These are phyloP conservation scores for Clavariopsis aquatica DNA, from an alignment of 495 filamentous ascomycete genomes.

Conservation along the genomic window DNA sequence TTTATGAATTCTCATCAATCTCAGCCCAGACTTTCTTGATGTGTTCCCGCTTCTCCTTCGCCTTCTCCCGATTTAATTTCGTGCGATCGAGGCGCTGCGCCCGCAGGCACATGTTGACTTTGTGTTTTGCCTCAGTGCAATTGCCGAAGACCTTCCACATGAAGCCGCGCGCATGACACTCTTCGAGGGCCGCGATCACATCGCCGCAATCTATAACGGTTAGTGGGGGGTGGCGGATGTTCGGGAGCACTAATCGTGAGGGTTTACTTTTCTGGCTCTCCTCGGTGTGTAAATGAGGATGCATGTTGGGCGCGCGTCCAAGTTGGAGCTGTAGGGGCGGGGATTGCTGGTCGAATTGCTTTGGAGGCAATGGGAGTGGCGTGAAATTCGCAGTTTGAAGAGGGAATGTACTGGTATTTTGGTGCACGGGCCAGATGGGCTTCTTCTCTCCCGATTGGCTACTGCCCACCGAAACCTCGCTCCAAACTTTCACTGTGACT, in stretches of 20 bases:
- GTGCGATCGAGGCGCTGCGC: conserved; percentile 76
- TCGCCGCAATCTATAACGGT: conserved; percentile 76
- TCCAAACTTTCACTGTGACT: not conserved
- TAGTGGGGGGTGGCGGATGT: not conserved
- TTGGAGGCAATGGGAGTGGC: conserved; percentile 2
- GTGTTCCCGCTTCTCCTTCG: conserved; percentile 64
- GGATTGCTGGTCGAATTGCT: not conserved
- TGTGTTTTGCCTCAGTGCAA: conserved; percentile 81
- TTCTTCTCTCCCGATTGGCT: conserved; percentile 1
- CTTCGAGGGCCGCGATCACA: conserved; percentile 87
- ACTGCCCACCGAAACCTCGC: not conserved
- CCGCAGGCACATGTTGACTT: conserved; percentile 80
- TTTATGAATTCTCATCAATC: conserved; percentile 72
- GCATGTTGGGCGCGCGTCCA: conserved; percentile 68
- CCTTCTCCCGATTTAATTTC: conserved; percentile 70
- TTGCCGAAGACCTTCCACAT: conserved; percentile 82
- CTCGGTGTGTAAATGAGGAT: conserved; percentile 93
- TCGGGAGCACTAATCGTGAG: conserved; percentile 4
- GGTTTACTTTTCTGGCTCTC: conserved; percentile 72
- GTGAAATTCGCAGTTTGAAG: conserved; percentile 2
- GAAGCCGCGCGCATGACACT: conserved; percentile 93
- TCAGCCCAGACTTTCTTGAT: conserved; percentile 78
- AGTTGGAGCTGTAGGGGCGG: conserved; percentile 11
- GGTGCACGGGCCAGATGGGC: not conserved
- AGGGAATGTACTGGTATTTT: too few species aligned